These are phyloP conservation scores for Podosphaera aphanis DNA, from an alignment of 2,329 filamentous ascomycete genomes.

Conservation along the genomic window DNA sequence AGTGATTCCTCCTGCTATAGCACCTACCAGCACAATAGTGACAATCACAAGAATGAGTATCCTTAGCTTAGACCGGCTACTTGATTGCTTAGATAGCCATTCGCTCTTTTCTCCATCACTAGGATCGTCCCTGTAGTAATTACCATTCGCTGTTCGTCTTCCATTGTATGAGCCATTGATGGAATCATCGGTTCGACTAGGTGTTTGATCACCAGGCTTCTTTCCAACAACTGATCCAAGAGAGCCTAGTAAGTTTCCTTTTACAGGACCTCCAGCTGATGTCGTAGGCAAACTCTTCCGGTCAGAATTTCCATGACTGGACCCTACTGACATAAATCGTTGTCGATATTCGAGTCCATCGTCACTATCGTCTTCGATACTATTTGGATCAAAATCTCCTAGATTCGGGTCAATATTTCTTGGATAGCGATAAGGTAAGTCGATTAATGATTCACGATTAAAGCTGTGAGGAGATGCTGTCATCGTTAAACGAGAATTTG, in stretches of 20 bases:
- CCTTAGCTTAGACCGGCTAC: conserved; percentile 40
- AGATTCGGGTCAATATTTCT: conserved; percentile 13
- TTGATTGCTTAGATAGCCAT: conserved; percentile 36
- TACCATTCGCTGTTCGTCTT: background rate
- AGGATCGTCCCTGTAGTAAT: background rate
- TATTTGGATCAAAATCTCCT: conserved; percentile 34
- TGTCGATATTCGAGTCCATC: conserved; percentile 44
- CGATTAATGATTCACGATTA: conserved; percentile 11
- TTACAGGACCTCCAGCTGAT: conserved; percentile 17
- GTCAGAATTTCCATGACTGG: conserved; percentile 12
- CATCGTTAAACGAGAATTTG: conserved; percentile 10
- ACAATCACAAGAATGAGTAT: conserved; percentile 44
- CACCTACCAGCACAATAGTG: conserved; percentile 42
- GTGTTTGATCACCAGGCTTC: conserved; percentile 8
- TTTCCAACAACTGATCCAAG: conserved; percentile 12
- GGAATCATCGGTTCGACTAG: background rate
- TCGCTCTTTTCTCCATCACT: conserved; percentile 34
- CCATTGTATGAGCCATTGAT: background rate
- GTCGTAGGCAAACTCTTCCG: conserved; percentile 3
- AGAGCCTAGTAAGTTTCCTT: conserved; percentile 17
- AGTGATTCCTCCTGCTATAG: conserved; percentile 48
- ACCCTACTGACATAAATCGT: conserved; percentile 29
- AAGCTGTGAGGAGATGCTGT: conserved; percentile 10
- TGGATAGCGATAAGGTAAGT: conserved; percentile 12
- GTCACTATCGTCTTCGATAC: conserved; percentile 70